phyloP scores from a whole-genome alignment of 352 stramenopile genomes.

The Pythium dissotocum region DNA sequence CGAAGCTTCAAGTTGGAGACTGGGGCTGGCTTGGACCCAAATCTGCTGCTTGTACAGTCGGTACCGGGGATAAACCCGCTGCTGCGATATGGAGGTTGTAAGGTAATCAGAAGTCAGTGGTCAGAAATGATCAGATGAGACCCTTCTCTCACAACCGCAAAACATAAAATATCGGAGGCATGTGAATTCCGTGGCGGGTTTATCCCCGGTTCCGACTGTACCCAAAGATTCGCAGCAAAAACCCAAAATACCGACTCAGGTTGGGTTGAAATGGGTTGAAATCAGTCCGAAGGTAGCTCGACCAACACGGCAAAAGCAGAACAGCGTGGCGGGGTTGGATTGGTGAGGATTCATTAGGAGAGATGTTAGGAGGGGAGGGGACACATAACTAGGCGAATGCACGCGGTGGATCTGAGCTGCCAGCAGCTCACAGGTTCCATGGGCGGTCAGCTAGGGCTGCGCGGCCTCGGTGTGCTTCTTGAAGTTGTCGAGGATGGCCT shows the following conservation, averaged over 20 bases:
- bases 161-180: too few relatives aligned
- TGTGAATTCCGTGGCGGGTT: too few relatives aligned
- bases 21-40: not conserved
- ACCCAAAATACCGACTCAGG: not conserved
- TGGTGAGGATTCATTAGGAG: not conserved
- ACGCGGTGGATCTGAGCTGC: too few relatives aligned
- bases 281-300: too few relatives aligned
- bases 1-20: not conserved
- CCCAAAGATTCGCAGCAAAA: not conserved
- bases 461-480: constrained; percentile 20
- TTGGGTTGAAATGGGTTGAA: not conserved
- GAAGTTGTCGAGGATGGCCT: constrained; percentile 25
- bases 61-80: not conserved
- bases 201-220: too few relatives aligned
- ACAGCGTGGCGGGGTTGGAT: not conserved
- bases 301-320: not conserved
- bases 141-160: too few relatives aligned
- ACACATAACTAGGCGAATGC: too few relatives aligned
- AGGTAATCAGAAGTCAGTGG: not conserved
- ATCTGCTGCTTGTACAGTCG: too few relatives aligned
- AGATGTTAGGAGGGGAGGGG: too few relatives aligned
- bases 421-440: too few relatives aligned
- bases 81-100: not conserved
- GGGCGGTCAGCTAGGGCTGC: not conserved
- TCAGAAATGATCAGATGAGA: not conserved